Conservation (phyloP, 495 filamentous ascomycete genomes). For the Penicillium diatomitis region DNA sequence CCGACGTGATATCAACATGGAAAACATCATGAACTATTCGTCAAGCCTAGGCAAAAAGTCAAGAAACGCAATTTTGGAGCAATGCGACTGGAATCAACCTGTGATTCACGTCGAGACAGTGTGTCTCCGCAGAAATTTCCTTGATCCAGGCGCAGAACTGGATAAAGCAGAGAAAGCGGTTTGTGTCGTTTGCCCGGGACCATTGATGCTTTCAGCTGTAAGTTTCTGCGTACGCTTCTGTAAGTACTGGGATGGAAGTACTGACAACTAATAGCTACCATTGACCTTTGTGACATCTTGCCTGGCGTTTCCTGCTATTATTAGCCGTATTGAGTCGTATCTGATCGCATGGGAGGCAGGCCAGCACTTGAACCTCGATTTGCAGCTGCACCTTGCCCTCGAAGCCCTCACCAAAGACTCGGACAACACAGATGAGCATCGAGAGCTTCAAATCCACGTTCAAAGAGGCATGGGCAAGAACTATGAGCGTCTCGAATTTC, state of each 20-base stretch:
- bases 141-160: constrained; percentile 52
- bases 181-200: constrained; percentile 47
- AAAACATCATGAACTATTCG: constrained; percentile 58
- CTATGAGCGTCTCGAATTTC: constrained; percentile 90
- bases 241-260: no score
- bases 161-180: constrained; percentile 35
- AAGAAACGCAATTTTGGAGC: constrained; percentile 27
- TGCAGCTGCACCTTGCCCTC: constrained; percentile 63
- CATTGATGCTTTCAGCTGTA: constrained; percentile 67
- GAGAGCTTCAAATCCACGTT: constrained; percentile 58
- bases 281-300: constrained; percentile 54
- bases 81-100: constrained; percentile 56
- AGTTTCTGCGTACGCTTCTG: constrained; percentile 18
- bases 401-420: constrained; percentile 95
- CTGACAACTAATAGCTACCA: constrained; percentile 44
- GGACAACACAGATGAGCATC: constrained; percentile 77
- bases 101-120: constrained; percentile 69
- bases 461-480: constrained; percentile 92
- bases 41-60: constrained; percentile 49
- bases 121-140: constrained; percentile 67
- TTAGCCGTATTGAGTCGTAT: constrained; percentile 72
- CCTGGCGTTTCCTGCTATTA: constrained; percentile 71
- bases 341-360: constrained; percentile 72
- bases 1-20: constrained; percentile 36
- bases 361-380: constrained; percentile 44